Evolutionary conservation across 208 protist species (phyloP).

Genomic region (Leishmania major): DNA sequence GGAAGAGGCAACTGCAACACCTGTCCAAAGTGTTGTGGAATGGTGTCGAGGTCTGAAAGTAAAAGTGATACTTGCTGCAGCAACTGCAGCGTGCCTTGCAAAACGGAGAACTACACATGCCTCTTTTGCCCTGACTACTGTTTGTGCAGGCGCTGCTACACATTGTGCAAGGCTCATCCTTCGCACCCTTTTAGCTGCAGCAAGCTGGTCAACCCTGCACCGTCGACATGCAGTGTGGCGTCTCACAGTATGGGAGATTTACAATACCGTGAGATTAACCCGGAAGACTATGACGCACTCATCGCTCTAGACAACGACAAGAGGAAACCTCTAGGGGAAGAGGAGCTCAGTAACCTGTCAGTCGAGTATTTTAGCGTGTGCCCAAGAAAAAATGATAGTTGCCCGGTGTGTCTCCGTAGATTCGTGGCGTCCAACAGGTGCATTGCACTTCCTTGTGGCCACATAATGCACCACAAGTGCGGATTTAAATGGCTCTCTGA

Average conservation of each 20-base stretch:
- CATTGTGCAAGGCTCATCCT: constrained; percentile 31
- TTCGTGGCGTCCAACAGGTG: constrained; percentile 40
- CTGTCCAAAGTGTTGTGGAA: neutral
- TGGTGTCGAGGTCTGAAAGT: neutral
- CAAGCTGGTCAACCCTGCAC: neutral
- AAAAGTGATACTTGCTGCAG: constrained; percentile 10
- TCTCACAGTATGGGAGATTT: constrained; percentile 35
- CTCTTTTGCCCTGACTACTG: constrained; percentile 50
- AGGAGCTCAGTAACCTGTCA: constrained; percentile 33
- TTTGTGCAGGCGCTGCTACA: constrained; percentile 52
- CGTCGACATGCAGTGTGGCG: too few relatives aligned
- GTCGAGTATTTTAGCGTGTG: neutral
- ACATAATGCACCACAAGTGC: constrained; percentile 73
- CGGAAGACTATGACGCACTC: constrained; percentile 81
- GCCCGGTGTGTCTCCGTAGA: constrained; percentile 64
- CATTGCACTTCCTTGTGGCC: constrained; percentile 68
- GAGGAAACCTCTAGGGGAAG: constrained; percentile 20
- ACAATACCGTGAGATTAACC: constrained; percentile 75
- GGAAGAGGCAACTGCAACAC: neutral
- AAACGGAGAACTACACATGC: constrained; percentile 43
- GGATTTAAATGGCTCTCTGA: constrained; percentile 70
- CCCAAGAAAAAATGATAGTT: constrained; percentile 29
- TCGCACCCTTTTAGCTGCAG: constrained; percentile 45
- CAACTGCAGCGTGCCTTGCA: constrained; percentile 17
- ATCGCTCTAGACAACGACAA: constrained; percentile 45